A percentile compares a stretch with the other conserved stretches of the same genome.
phyloP scores from a whole-genome alignment of 768 basidiomycete species.

The Coprinellus micaceus region DNA sequence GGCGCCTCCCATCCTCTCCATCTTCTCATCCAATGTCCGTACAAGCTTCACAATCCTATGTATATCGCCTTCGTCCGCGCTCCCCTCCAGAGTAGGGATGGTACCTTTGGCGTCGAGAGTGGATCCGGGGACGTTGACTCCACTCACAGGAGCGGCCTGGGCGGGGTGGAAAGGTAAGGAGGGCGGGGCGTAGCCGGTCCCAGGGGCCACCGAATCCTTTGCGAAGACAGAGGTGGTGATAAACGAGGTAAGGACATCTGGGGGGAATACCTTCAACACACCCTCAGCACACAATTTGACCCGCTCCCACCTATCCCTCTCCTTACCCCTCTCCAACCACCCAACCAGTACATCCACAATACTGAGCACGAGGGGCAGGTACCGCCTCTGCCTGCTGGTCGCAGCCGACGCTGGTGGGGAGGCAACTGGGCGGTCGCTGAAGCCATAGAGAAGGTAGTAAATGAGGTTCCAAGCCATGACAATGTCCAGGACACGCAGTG shows the following conservation, averaged over 20 bases:
- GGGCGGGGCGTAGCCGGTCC: neutral
- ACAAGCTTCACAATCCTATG: slow-evolving; percentile 17
- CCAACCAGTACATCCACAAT: slow-evolving; percentile 24
- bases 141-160: neutral
- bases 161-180: neutral
- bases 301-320: slow-evolving; percentile 23
- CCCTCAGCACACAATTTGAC: slow-evolving; percentile 29
- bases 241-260: neutral
- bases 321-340: slow-evolving; percentile 22
- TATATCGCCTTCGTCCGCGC: slow-evolving; percentile 19
- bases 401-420: neutral
- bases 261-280: slow-evolving; percentile 26
- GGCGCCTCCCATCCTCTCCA: slow-evolving; percentile 18
- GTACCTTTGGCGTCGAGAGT: neutral
- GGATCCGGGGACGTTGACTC: too few species aligned
- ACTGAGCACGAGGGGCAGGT: slow-evolving; percentile 21
- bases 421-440: neutral
- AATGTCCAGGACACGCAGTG: slow-evolving; percentile 22
- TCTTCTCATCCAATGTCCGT: slow-evolving; percentile 13
- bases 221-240: neutral
- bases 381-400: slow-evolving; percentile 12
- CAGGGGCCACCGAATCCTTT: neutral
- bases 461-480: slow-evolving; percentile 28
- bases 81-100: slow-evolving; percentile 12
- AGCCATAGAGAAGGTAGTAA: slow-evolving; percentile 21